Percentiles rank a stretch among this genome's conserved stretches.
Evolutionary conservation across 148 eudicot species (phyloP).

Genomic region (Fagopyrum homotropicum): DNA sequence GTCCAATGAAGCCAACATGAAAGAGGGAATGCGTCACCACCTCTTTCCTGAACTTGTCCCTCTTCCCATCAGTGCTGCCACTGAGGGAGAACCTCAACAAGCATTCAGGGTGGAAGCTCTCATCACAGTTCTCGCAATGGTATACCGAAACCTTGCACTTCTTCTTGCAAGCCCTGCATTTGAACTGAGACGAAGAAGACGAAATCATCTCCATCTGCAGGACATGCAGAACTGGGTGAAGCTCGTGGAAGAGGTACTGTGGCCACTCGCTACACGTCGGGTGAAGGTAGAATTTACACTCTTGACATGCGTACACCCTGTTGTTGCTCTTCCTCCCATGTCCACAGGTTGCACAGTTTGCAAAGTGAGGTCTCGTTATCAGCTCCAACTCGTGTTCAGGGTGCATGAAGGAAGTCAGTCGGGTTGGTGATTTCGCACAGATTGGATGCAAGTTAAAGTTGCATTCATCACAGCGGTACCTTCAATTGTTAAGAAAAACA

Average conservation of each 20-base stretch:
- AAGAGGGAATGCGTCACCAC: constrained; percentile 3
- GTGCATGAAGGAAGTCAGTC: constrained; percentile 19
- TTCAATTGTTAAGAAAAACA: not conserved
- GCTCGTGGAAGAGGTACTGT: constrained; percentile 13
- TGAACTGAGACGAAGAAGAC: not conserved
- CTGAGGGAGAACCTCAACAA: not conserved
- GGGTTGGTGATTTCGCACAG: constrained; percentile 22
- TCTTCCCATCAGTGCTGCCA: constrained; percentile 7
- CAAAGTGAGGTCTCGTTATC: constrained; percentile 7
- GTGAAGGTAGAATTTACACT: constrained; percentile 6
- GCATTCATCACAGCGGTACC: constrained; percentile 13
- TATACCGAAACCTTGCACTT: constrained; percentile 1
- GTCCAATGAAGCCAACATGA: constrained; percentile 8
- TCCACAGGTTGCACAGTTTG: not conserved
- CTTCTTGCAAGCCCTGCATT: constrained; percentile 9
- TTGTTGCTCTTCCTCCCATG: constrained; percentile 7
- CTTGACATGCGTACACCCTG: not conserved
- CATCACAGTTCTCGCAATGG: constrained; percentile 1
- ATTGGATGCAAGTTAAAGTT: constrained; percentile 18
- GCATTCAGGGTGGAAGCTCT: constrained; percentile 5
- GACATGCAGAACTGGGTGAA: not conserved
- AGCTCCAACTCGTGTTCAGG: constrained; percentile 28
- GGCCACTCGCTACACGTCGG: constrained; percentile 5
- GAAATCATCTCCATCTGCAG: not conserved
- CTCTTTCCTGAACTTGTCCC: constrained; percentile 7